Evolutionary conservation across 2,329 filamentous ascomycete species (phyloP).

Genomic region (Apiospora arundinis): DNA sequence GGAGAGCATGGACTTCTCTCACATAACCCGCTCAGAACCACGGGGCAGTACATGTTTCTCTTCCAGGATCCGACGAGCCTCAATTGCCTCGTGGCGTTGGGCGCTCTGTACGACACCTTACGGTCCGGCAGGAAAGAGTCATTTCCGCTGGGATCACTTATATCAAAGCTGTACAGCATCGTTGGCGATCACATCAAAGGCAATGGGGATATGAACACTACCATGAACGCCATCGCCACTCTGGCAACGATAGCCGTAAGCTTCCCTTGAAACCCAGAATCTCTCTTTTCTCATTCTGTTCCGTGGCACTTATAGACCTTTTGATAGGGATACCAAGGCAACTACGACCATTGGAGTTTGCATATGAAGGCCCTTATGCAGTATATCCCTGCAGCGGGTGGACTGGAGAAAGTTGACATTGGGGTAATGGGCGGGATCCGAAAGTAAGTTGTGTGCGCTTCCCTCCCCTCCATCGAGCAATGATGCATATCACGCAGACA

Average conservation of each 20-base stretch:
- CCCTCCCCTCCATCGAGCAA: neutral
- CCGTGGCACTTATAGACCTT: neutral
- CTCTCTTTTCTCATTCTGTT: neutral
- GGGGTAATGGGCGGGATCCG: conserved; percentile 1
- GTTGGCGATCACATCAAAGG: neutral
- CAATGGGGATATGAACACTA: neutral
- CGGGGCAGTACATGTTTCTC: neutral
- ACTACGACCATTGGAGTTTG: conserved; percentile 12
- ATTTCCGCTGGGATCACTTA: neutral
- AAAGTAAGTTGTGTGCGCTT: neutral
- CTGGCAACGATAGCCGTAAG: conserved; percentile 13
- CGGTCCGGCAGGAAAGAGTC: neutral
- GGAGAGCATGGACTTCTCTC: neutral
- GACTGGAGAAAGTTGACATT: neutral
- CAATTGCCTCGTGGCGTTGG: neutral
- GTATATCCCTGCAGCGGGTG: neutral
- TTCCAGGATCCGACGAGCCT: neutral
- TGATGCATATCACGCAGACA: neutral
- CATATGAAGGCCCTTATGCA: conserved; percentile 13
- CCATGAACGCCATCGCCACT: conserved; percentile 5
- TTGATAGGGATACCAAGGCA: conserved; percentile 9
- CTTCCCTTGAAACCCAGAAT: neutral
- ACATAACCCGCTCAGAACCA: neutral
- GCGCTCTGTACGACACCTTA: neutral
- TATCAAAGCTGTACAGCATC: neutral